Conservation (phyloP, 1,139 yeast species). For the Pichia sp. region DNA sequence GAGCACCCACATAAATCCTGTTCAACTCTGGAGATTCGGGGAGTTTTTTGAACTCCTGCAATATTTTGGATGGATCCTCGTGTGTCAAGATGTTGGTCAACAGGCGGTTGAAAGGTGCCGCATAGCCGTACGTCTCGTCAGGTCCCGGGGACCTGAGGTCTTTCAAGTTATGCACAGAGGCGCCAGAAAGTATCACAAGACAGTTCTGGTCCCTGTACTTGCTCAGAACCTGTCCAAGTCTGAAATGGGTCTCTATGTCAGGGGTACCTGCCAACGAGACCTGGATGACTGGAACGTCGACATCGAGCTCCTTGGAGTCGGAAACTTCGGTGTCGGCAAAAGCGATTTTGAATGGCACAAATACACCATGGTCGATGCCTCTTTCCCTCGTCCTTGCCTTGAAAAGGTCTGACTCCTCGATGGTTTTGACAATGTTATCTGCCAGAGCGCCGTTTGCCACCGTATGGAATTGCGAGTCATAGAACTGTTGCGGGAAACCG, state of each 20-base stretch:
- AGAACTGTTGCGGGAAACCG: constrained; percentile 64
- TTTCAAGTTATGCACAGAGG: constrained; percentile 73
- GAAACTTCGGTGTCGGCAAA: constrained; percentile 42
- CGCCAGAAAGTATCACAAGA: constrained; percentile 61
- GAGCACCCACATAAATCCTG: constrained; percentile 48
- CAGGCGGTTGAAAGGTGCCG: constrained; percentile 44
- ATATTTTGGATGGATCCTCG: constrained; percentile 15
- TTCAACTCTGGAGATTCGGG: constrained; percentile 29
- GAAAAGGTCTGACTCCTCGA: constrained; percentile 41
- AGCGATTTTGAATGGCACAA: constrained; percentile 77
- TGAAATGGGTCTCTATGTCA: constrained; percentile 46
- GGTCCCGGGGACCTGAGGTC: constrained; percentile 39
- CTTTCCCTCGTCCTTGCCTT: constrained; percentile 43
- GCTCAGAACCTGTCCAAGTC: constrained; percentile 53
- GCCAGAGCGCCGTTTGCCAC: constrained; percentile 42
- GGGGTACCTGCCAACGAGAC: constrained; percentile 52
- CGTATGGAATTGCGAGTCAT: constrained; percentile 56
- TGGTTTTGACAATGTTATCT: constrained; percentile 38
- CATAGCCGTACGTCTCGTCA: constrained; percentile 42
- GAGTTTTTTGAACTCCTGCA: constrained; percentile 35
- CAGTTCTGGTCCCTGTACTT: constrained; percentile 51
- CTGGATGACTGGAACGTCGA: constrained; percentile 58
- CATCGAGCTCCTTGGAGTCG: constrained; percentile 35
- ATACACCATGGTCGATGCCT: constrained; percentile 78
- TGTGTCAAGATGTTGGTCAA: constrained; percentile 37